Evolutionary conservation across 192 early-diverging fungal genomes (phyloP), one percentile per base, ranked within the genome.

Genomic region (Radiomyces spectabilis): DNA sequence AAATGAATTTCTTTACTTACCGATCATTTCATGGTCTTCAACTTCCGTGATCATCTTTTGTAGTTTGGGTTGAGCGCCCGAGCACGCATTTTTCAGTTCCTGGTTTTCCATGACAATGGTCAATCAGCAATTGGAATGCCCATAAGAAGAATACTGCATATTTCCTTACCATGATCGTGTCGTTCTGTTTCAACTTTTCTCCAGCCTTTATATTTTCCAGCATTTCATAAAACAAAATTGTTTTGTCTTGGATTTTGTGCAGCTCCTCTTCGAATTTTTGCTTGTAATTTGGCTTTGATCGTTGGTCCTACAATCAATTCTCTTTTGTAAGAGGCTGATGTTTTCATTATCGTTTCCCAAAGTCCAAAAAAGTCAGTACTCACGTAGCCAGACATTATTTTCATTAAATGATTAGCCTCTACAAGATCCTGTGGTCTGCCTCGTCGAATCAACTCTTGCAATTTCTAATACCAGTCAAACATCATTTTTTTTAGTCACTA

Each of bases 321-420:
- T n/a, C n/a, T n/a, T n/a, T n/a, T n/a, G n/a, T n/a, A 52, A 40
- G 38, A 37, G 0, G 13, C 47, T 16, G 45, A 67, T 41, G 63
- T 55, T 22, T 19, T 25, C n/a, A 12, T 33, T 29, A 35, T 48
- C 21, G 13, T 48, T 30, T 48, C 25, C 27, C n/a, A n/a, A n/a
- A n/a, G n/a, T n/a, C n/a, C n/a, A n/a, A n/a, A n/a, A n/a, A n/a
- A n/a, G n/a, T 22, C 8, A 8, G 3, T 30, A 61, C 72, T 53
- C 78, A 90, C 89, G 64, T 95, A 99, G 41, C 97, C 97, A 15
- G 95, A 83, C 78, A 99, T 93, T 34, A 93, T 75, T 68, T 99
- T 98, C 87, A 99, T 98, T 42, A 99, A 70, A 52, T 91, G 86
- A 42, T 99, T 98, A 13, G 97, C 97, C 59, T 96, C 92, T 24